A percentile compares a stretch with the other conserved stretches of the same genome.
Evolutionary conservation across 805 yeast species (phyloP).

Genomic region (Martiniozyma abietophila): DNA sequence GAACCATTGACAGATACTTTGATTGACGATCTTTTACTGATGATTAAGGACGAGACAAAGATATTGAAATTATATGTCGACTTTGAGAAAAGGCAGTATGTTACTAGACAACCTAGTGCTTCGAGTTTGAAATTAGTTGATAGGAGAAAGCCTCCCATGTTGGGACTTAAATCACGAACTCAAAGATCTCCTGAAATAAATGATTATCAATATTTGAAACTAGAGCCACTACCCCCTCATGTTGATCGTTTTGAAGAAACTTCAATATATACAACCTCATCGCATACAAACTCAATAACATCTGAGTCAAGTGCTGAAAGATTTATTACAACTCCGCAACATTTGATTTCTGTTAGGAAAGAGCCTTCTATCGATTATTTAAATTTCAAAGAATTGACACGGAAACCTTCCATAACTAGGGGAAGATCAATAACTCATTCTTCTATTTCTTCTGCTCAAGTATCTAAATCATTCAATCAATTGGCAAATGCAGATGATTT

Average conservation of each 20-base stretch:
- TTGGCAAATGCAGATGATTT: too few relatives aligned
- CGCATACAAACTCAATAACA: constrained; percentile 47
- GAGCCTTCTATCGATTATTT: constrained; percentile 39
- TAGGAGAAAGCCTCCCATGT: too few relatives aligned
- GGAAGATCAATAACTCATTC: constrained; percentile 23
- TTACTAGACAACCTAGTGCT: too few relatives aligned
- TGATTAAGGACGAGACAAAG: too few relatives aligned
- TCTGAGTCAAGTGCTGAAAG: constrained; percentile 28
- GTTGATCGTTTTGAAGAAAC: constrained; percentile 7
- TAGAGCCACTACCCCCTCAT: too few relatives aligned
- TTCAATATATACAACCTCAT: constrained; percentile 36
- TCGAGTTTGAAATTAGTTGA: too few relatives aligned
- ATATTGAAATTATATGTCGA: too few relatives aligned
- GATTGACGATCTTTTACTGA: too few relatives aligned
- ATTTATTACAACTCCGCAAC: constrained; percentile 61
- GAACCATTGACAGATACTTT: too few relatives aligned
- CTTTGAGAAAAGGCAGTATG: too few relatives aligned
- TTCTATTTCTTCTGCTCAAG: constrained; percentile 5
- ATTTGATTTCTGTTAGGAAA: constrained; percentile 37
- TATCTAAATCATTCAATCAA: neutral
- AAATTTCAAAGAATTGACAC: constrained; percentile 42
- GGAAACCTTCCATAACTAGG: constrained; percentile 20
- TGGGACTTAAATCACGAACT: too few relatives aligned
- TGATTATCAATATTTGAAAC: constrained; percentile 3
- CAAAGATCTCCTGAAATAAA: constrained; percentile 6